Conservation (phyloP, 768 basidiomycete species). For the Auricularia heimuer region DNA sequence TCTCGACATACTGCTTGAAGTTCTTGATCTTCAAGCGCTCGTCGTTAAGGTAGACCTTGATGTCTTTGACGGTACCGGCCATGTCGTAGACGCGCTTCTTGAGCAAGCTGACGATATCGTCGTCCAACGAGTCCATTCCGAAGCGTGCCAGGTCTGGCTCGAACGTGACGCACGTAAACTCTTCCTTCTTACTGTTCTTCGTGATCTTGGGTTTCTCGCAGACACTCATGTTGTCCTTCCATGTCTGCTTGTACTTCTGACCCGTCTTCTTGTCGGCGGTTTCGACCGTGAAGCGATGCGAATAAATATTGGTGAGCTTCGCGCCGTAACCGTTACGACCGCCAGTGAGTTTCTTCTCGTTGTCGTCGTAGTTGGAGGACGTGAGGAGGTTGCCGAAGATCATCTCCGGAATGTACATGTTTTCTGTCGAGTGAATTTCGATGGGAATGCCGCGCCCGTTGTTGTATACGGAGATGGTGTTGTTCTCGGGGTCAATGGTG, state of each 20-base stretch:
- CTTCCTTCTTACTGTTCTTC: conserved; percentile 77
- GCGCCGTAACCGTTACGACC: conserved; percentile 98
- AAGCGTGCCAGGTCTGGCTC: conserved; percentile 86
- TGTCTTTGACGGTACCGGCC: conserved; percentile 87
- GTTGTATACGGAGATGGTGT: conserved; percentile 87
- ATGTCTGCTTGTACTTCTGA: conserved; percentile 93
- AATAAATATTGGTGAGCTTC: conserved; percentile 97
- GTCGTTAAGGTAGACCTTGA: conserved; percentile 91
- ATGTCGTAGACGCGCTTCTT: conserved; percentile 94
- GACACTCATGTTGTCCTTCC: conserved; percentile 86
- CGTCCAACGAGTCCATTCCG: conserved; percentile 85
- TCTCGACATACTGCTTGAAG: conserved; percentile 95
- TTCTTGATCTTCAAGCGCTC: conserved; percentile 85
- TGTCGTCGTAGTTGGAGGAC: conserved; percentile 95
- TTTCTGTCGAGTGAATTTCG: conserved; percentile 87
- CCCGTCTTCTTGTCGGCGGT: conserved; percentile 80
- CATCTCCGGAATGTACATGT: conserved; percentile 91
- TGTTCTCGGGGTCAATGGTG: conserved; percentile 72
- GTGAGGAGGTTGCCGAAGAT: conserved; percentile 95
- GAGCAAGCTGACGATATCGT: conserved; percentile 79
- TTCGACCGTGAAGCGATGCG: conserved; percentile 89
- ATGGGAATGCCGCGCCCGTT: conserved; percentile 95
- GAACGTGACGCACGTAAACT: conserved; percentile 90
- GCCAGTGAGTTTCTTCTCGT: conserved; percentile 97
- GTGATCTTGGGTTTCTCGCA: conserved; percentile 89